Percentiles rank a stretch among this genome's conserved stretches.
phyloP scores from a whole-genome alignment of 768 basidiomycete genomes.

The Boletus pseudo-olivaceus region DNA sequence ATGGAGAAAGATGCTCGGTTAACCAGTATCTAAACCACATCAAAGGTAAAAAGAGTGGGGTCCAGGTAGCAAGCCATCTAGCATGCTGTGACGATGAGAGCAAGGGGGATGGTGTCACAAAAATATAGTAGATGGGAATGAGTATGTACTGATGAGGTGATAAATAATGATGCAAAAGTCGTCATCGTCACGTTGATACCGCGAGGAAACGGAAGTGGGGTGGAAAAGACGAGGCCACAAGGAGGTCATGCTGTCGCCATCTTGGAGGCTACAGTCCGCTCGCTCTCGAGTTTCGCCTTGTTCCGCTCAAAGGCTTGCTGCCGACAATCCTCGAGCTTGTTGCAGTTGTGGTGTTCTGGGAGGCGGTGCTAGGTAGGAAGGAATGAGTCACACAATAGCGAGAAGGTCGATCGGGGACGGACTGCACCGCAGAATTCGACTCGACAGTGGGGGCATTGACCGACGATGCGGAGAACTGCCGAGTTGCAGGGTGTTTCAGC shows the following conservation, averaged over 20 bases:
- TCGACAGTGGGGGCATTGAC: constrained; percentile 79
- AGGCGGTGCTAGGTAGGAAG: constrained; percentile 64
- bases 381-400: constrained; percentile 12
- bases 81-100: constrained; percentile 5
- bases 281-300: constrained; percentile 83
- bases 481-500: constrained; percentile 57
- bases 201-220: constrained; percentile 10
- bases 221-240: constrained; percentile 10
- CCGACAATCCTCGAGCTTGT: constrained; percentile 78
- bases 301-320: constrained; percentile 87
- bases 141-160: constrained; percentile 21
- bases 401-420: constrained; percentile 29
- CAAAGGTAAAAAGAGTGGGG: not conserved
- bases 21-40: constrained; percentile 17
- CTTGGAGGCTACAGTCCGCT: constrained; percentile 84
- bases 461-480: constrained; percentile 79
- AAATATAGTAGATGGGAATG: constrained; percentile 2
- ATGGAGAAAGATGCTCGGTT: constrained; percentile 11
- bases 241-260: constrained; percentile 66
- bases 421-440: constrained; percentile 75
- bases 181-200: constrained; percentile 20
- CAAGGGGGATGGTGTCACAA: constrained; percentile 4
- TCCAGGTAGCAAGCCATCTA: constrained; percentile 16
- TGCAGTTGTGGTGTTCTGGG: constrained; percentile 85
- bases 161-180: constrained; percentile 27